A percentile compares a stretch with the other conserved stretches of the same genome.
Evolutionary conservation across 1,284 basidiomycete genomes (phyloP).

Genomic region (Sporisorium graminicola): DNA sequence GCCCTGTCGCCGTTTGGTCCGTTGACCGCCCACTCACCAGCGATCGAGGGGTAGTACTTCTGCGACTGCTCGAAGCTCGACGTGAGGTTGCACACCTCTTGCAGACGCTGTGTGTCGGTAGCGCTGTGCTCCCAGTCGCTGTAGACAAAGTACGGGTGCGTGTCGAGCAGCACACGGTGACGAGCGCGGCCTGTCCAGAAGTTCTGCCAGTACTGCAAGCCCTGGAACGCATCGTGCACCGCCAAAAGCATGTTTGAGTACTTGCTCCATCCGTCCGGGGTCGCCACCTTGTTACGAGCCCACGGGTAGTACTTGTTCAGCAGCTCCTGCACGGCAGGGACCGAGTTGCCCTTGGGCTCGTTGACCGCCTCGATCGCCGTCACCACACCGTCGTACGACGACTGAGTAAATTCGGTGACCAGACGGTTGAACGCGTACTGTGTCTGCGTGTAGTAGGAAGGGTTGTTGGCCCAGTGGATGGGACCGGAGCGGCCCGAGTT

Average conservation of each 20-base stretch:
- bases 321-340: constrained; percentile 33
- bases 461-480: constrained; percentile 81
- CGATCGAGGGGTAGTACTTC: constrained; percentile 58
- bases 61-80: constrained; percentile 41
- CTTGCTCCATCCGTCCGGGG: constrained; percentile 40
- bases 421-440: constrained; percentile 77
- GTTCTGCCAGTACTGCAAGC: constrained; percentile 76
- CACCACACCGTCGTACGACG: constrained; percentile 54
- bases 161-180: constrained; percentile 59
- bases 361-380: constrained; percentile 65
- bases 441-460: constrained; percentile 79
- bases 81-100: constrained; percentile 49
- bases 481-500: constrained; percentile 78
- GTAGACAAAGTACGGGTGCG: constrained; percentile 64
- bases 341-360: constrained; percentile 60
- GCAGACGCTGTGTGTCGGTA: constrained; percentile 51
- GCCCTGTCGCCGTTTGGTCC: constrained; percentile 58
- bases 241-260: constrained; percentile 70
- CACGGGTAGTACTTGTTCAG: constrained; percentile 56
- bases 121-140: constrained; percentile 42
- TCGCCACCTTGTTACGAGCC: constrained; percentile 58
- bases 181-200: constrained; percentile 51
- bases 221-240: constrained; percentile 88
- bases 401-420: constrained; percentile 57
- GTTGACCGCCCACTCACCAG: constrained; percentile 53